Conservation (phyloP, 2,329 filamentous ascomycete species). For the Metarhizium album region DNA sequence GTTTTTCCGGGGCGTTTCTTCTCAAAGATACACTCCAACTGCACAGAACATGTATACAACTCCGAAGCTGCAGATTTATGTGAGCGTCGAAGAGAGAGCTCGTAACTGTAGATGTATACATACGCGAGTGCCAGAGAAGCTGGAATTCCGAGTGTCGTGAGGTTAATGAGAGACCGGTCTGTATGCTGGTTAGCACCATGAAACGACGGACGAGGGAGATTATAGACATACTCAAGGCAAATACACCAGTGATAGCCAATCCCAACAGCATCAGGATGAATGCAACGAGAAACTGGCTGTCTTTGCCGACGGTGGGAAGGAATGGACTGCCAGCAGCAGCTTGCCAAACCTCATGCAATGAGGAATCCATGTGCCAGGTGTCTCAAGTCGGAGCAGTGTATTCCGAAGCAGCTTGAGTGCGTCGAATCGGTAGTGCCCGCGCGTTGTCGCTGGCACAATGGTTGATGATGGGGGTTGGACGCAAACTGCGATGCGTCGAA, state of each 20-base stretch:
- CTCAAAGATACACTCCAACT: slow-evolving; percentile 93
- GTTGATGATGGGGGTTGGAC: background rate
- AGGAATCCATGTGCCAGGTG: slow-evolving; percentile 56
- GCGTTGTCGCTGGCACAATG: background rate
- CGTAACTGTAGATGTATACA: slow-evolving; percentile 22
- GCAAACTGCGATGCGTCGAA: background rate
- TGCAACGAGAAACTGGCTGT: slow-evolving; percentile 71
- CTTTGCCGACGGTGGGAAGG: slow-evolving; percentile 67
- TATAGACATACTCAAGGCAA: slow-evolving; percentile 73
- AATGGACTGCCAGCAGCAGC: slow-evolving; percentile 82
- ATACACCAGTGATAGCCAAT: slow-evolving; percentile 63
- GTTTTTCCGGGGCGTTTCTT: slow-evolving; percentile 39
- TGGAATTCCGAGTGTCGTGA: slow-evolving; percentile 70
- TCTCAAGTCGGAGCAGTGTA: slow-evolving; percentile 1
- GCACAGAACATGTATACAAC: slow-evolving; percentile 98
- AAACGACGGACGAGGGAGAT: background rate
- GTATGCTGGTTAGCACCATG: slow-evolving; percentile 5
- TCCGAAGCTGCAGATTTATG: slow-evolving; percentile 56
- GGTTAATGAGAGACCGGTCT: slow-evolving; percentile 75
- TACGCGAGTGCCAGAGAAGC: slow-evolving; percentile 88
- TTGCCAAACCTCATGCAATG: slow-evolving; percentile 86
- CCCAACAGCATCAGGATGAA: slow-evolving; percentile 65
- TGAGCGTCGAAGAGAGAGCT: background rate
- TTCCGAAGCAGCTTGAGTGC: background rate
- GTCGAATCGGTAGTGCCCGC: background rate